These are phyloP conservation scores for Tephrocybe sp. DNA, from an alignment of 768 basidiomycete genomes.

Conservation along the genomic window DNA sequence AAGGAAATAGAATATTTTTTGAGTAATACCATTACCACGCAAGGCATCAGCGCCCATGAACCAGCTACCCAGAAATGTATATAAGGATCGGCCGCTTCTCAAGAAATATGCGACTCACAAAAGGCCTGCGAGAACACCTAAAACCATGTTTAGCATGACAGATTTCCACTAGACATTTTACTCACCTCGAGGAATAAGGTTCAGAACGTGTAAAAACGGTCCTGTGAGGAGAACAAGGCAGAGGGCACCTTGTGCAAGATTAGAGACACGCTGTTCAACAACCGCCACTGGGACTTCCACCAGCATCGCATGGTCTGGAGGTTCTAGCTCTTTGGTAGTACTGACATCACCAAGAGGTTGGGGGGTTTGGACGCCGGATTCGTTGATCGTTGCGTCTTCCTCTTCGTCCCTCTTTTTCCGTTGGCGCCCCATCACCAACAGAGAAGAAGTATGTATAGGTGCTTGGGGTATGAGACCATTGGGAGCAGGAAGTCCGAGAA, in stretches of 20 bases:
- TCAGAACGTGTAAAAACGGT: constrained; percentile 78
- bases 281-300: constrained; percentile 65
- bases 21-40: constrained; percentile 76
- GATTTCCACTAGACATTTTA: constrained; percentile 3
- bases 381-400: constrained; percentile 22
- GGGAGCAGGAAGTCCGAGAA: constrained; percentile 85
- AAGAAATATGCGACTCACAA: constrained; percentile 55
- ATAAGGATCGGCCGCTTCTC: neutral
- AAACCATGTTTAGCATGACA: constrained; percentile 1
- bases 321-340: constrained; percentile 8
- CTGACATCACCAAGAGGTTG: constrained; percentile 5
- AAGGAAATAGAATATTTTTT: constrained; percentile 76
- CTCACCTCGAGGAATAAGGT: constrained; percentile 70
- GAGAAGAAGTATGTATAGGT: constrained; percentile 86
- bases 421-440: constrained; percentile 62
- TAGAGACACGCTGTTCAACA: constrained; percentile 92
- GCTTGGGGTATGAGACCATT: constrained; percentile 86
- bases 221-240: constrained; percentile 78
- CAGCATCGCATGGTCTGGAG: constrained; percentile 1
- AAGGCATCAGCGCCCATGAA: constrained; percentile 90
- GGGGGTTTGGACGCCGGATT: constrained; percentile 10
- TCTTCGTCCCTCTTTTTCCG: constrained; percentile 36
- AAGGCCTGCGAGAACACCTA: constrained; percentile 76
- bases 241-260: constrained; percentile 78
- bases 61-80: constrained; percentile 52